phyloP scores from a whole-genome alignment of 1,139 yeast species.

The Scheffersomyces segobiensis region DNA sequence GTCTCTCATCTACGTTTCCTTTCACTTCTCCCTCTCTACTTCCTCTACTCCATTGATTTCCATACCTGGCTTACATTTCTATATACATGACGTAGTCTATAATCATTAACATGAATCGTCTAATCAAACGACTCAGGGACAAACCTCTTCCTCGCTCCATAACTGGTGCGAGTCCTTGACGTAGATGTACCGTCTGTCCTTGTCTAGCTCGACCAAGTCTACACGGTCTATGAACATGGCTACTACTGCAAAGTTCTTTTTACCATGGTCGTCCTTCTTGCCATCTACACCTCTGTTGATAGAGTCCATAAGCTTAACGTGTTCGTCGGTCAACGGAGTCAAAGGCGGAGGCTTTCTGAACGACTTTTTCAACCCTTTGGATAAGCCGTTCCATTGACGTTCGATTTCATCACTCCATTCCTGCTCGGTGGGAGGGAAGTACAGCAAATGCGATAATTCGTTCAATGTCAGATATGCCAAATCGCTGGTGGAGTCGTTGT shows the following conservation, averaged over 20 bases:
- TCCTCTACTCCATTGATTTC: background rate
- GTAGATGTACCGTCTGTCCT: slow-evolving; percentile 56
- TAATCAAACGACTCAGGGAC: slow-evolving; percentile 47
- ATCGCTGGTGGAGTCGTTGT: slow-evolving; percentile 15
- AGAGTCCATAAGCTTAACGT: slow-evolving; percentile 60
- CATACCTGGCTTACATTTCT: background rate
- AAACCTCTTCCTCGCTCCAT: slow-evolving; percentile 78
- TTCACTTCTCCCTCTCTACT: too few relatives aligned
- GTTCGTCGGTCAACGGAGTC: slow-evolving; percentile 55
- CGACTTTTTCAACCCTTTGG: slow-evolving; percentile 58
- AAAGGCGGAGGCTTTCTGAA: slow-evolving; percentile 78
- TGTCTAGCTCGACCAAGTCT: slow-evolving; percentile 65
- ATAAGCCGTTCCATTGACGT: slow-evolving; percentile 63
- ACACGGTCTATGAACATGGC: slow-evolving; percentile 71
- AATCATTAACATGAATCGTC: background rate
- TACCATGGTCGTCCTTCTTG: slow-evolving; percentile 64
- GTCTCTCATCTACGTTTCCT: too few relatives aligned
- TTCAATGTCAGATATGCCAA: slow-evolving; percentile 32
- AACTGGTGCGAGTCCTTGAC: slow-evolving; percentile 56
- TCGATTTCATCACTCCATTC: slow-evolving; percentile 69
- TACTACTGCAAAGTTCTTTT: slow-evolving; percentile 67
- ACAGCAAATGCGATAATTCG: slow-evolving; percentile 22
- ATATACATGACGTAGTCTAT: background rate
- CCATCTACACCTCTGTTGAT: slow-evolving; percentile 86
- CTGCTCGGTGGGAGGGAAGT: slow-evolving; percentile 51